Evolutionary conservation across 345 rosid species (phyloP).

Genomic region (Excoecaria agallocha): DNA sequence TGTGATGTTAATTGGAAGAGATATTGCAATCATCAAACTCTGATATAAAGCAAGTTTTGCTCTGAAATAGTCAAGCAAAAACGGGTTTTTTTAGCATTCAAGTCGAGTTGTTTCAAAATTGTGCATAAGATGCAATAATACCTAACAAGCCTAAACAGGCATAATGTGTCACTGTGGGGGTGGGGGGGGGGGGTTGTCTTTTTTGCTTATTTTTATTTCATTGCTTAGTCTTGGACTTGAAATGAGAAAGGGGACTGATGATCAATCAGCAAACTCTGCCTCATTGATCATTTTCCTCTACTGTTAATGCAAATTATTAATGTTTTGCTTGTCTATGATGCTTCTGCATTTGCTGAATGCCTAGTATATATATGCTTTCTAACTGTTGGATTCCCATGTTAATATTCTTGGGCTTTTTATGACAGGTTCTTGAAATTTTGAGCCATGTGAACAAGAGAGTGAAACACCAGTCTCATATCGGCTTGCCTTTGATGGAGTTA

Average conservation of each 20-base stretch:
- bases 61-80: too few relatives aligned
- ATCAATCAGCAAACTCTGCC: background rate
- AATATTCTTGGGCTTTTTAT: constrained; percentile 2
- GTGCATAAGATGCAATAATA: background rate
- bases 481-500: constrained; percentile 63
- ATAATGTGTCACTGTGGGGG: background rate
- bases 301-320: background rate
- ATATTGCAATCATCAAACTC: too few relatives aligned
- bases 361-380: background rate
- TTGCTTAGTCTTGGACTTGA: background rate
- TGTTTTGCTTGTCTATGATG: background rate
- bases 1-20: too few relatives aligned
- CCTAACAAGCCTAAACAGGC: background rate
- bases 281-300: background rate
- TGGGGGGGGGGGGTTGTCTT: background rate
- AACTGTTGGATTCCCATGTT: background rate
- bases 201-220: background rate
- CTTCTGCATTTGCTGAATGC: background rate
- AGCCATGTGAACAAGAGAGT: constrained; percentile 97
- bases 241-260: background rate
- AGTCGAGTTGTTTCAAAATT: background rate
- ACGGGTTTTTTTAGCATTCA: too few relatives aligned
- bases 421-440: constrained; percentile 88
- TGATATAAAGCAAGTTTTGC: too few relatives aligned
- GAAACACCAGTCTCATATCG: constrained; percentile 75